Evolutionary conservation across 2,329 filamentous ascomycete species (phyloP), one percentile per base, ranked within the genome.

Genomic region (Tolypocladium tundrense): DNA sequence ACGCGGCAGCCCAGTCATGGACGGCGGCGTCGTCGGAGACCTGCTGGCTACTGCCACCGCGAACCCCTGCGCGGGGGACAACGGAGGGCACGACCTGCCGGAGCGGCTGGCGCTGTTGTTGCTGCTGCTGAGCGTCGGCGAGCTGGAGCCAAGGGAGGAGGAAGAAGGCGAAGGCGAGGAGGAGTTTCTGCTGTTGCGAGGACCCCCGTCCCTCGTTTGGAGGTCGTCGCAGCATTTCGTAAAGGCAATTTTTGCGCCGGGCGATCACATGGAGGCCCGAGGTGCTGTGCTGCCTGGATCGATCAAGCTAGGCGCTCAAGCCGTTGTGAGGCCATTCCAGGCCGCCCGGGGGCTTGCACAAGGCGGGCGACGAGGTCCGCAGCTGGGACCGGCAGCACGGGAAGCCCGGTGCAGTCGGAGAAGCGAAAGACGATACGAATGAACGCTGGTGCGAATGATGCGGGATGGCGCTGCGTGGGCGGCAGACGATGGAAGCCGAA

Each of bases 91-190:
- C 54, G 31, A 35, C 54, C 31, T 45, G 52, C 31, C 21, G 16
- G 16, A 51, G 48, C 10, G 27, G 48, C 27, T 35, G 48, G 19
- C 31, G 24, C 13, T 31, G 48, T 13, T 42, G 48, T 41, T 55
- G 80, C 78, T 85, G 83, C 80, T 84, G 83, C 79, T 83, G 83
- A 80, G 82, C 82, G 66, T 84, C 79, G 75, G 81, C 80, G 64
- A 84, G 73, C 57, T 73, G 72, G 53, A 77, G 66, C 73, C 77
- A 81, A 56, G 83, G 81, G 59, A 87, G 69, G 58, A 86, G 71
- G 58, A 86, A 73, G 61, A 85, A 70, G 65, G 79, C 80, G 69
- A 85, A 77, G 70, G 82, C 80, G 69, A 84, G 68, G 69, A 80
- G 66, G 66, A 75, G 70, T 69, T 73, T 75, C 66, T 75, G 72